phyloP scores from a whole-genome alignment of 2,329 filamentous ascomycete species.

The Nannizziopsis arthrosporioides region DNA sequence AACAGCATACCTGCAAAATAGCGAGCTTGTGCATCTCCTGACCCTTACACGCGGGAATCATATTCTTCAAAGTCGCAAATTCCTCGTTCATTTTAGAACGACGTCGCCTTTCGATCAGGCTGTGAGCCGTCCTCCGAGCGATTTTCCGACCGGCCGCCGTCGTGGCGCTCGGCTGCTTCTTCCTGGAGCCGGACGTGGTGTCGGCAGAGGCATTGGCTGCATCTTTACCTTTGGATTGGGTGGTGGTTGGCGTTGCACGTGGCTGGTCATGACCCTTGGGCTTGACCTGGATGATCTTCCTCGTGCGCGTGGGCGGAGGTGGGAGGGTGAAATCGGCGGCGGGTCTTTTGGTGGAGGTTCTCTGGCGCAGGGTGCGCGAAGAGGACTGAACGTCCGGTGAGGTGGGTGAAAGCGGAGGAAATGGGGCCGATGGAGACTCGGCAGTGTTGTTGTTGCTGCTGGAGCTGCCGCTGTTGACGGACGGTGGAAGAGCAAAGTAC shows the following conservation, averaged over 20 bases:
- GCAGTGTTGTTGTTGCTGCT: slow-evolving; percentile 8
- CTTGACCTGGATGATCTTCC: slow-evolving; percentile 99
- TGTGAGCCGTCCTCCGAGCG: slow-evolving; percentile 90
- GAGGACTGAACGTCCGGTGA: slow-evolving; percentile 28
- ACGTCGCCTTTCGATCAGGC: slow-evolving; percentile 77
- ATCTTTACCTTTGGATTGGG: slow-evolving; percentile 17
- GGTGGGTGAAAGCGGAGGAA: slow-evolving; percentile 36
- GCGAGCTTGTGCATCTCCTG: slow-evolving; percentile 96
- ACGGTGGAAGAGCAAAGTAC: slow-evolving; percentile 64
- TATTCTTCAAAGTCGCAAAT: slow-evolving; percentile 80
- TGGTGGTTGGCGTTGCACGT: slow-evolving; percentile 18
- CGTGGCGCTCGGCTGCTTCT: slow-evolving; percentile 57
- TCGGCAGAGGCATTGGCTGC: slow-evolving; percentile 11
- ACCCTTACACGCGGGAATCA: slow-evolving; percentile 91
- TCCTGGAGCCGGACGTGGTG: slow-evolving; percentile 43
- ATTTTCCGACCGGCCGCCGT: slow-evolving; percentile 86
- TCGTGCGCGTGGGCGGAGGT: slow-evolving; percentile 78
- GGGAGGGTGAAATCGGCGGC: slow-evolving; percentile 60
- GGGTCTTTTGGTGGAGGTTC: slow-evolving; percentile 30
- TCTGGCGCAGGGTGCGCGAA: slow-evolving; percentile 19
- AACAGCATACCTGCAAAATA: slow-evolving; percentile 64
- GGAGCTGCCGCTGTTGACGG: slow-evolving; percentile 44
- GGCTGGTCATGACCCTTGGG: slow-evolving; percentile 40
- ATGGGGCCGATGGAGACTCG: slow-evolving; percentile 31
- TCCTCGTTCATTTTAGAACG: slow-evolving; percentile 99